Conservation (phyloP, 371 early-diverging fungal species). For the Rhizopus delemar region DNA sequence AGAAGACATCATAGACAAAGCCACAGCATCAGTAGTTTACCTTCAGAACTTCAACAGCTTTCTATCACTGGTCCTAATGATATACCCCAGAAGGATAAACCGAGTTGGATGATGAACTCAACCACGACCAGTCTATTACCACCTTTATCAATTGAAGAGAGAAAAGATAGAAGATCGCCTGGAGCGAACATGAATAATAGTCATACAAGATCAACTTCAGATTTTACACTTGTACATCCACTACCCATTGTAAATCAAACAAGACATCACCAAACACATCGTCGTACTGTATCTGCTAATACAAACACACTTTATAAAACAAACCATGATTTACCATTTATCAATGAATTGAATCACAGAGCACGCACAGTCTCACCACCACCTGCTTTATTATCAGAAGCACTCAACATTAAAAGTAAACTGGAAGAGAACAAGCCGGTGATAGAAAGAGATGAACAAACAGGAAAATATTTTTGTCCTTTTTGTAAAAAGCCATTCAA, state of each 20-base stretch:
- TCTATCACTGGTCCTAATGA: conserved; percentile 23
- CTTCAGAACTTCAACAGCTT: conserved; percentile 28
- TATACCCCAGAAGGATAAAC: conserved; percentile 21
- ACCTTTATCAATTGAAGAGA: not conserved
- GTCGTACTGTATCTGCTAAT: conserved; percentile 30
- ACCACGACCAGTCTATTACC: conserved; percentile 3
- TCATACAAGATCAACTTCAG: conserved; percentile 24
- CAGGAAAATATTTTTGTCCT: conserved; percentile 32
- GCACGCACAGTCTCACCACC: conserved; percentile 26
- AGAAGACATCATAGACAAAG: conserved; percentile 5
- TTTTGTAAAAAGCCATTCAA: conserved; percentile 37
- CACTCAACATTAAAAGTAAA: conserved; percentile 15
- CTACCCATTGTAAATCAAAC: not conserved
- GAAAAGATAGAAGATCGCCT: conserved; percentile 11
- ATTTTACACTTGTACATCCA: conserved; percentile 11
- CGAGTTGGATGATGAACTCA: conserved; percentile 22
- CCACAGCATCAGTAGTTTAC: conserved; percentile 21
- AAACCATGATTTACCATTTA: conserved; percentile 5
- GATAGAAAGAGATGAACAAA: conserved; percentile 25
- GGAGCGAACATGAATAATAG: conserved; percentile 8
- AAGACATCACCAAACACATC: conserved; percentile 21
- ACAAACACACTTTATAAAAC: conserved; percentile 2
- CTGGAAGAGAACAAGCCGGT: conserved; percentile 11
- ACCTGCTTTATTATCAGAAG: conserved; percentile 9
- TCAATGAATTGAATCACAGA: conserved; percentile 5